A percentile compares a stretch with the other conserved stretches of the same genome.
Conservation (phyloP, 2,329 filamentous ascomycete species). For the Arthroderma sp. region DNA sequence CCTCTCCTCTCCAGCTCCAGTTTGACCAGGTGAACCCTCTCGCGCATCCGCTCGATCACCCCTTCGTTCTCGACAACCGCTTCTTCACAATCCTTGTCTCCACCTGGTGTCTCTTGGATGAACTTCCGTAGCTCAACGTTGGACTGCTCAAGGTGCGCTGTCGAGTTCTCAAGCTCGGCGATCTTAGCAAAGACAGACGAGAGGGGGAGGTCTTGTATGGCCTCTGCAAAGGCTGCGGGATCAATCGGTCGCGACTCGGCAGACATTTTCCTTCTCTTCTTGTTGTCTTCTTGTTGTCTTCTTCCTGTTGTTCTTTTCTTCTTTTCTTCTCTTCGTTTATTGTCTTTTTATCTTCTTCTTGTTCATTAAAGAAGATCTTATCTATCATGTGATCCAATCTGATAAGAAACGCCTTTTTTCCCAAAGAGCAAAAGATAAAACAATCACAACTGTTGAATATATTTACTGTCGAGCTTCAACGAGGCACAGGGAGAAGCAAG, state of each 20-base stretch:
- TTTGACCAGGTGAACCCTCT: conserved; percentile 43
- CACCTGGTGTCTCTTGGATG: conserved; percentile 27
- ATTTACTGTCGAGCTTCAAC: no score
- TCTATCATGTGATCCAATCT: neutral
- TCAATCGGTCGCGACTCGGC: conserved; percentile 37
- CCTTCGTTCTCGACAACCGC: conserved; percentile 47
- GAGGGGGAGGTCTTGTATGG: conserved; percentile 46
- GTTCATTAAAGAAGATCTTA: neutral
- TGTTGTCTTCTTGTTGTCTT: neutral
- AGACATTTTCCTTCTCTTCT: neutral
- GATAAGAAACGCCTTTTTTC: neutral
- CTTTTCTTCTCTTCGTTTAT: neutral
- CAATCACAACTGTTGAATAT: no score
- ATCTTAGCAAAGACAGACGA: conserved; percentile 49
- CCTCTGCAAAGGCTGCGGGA: conserved; percentile 41
- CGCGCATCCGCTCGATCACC: conserved; percentile 45
- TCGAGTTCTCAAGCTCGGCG: conserved; percentile 48
- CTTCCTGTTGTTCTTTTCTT: neutral
- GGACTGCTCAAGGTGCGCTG: conserved; percentile 45
- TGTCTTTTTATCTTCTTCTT: neutral
- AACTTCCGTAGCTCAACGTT: conserved; percentile 47
- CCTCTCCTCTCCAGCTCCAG: conserved; percentile 43
- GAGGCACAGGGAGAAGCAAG: neutral
- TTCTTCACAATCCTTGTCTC: conserved; percentile 44
- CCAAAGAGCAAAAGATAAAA: neutral